Percentiles rank a stretch among this genome's conserved stretches.
These are phyloP conservation scores for Pseudocercospora musae DNA, from an alignment of 2,329 filamentous ascomycete species.

Conservation along the genomic window DNA sequence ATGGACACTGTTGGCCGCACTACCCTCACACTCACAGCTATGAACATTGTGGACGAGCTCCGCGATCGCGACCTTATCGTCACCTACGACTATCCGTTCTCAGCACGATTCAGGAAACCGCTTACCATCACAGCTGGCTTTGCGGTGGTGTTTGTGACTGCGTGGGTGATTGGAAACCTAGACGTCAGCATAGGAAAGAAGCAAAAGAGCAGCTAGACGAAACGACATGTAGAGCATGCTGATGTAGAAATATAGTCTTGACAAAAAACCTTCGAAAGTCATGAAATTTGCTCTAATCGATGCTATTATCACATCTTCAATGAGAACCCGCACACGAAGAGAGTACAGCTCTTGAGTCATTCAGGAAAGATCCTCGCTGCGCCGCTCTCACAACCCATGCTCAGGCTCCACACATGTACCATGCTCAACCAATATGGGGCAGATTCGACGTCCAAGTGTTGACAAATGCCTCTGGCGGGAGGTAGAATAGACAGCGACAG, in stretches of 20 bases:
- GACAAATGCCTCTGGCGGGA: too few relatives aligned
- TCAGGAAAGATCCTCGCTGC: too few relatives aligned
- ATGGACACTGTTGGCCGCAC: slow-evolving; percentile 92
- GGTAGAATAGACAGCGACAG: too few relatives aligned
- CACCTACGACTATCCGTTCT: slow-evolving; percentile 78
- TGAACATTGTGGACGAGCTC: slow-evolving; percentile 87
- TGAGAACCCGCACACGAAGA: too few relatives aligned
- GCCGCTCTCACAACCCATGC: too few relatives aligned
- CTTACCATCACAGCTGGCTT: slow-evolving; percentile 73
- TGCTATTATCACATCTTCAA: too few relatives aligned
- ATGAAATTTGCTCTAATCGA: too few relatives aligned
- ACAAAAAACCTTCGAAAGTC: too few relatives aligned
- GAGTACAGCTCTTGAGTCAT: too few relatives aligned
- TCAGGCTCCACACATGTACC: too few relatives aligned
- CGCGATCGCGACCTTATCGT: slow-evolving; percentile 80
- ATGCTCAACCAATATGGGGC: too few relatives aligned
- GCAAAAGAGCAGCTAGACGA: slow-evolving; percentile 13
- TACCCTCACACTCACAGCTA: slow-evolving; percentile 71
- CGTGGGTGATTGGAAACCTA: slow-evolving; percentile 73
- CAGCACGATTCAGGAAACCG: slow-evolving; percentile 79
- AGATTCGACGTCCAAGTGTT: too few relatives aligned
- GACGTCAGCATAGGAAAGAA: slow-evolving; percentile 70
- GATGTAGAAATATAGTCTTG: neutral
- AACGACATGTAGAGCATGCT: neutral
- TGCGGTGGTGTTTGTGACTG: slow-evolving; percentile 68